These are phyloP conservation scores for Talaromyces liani DNA, from an alignment of 495 filamentous ascomycete species.

Conservation along the genomic window DNA sequence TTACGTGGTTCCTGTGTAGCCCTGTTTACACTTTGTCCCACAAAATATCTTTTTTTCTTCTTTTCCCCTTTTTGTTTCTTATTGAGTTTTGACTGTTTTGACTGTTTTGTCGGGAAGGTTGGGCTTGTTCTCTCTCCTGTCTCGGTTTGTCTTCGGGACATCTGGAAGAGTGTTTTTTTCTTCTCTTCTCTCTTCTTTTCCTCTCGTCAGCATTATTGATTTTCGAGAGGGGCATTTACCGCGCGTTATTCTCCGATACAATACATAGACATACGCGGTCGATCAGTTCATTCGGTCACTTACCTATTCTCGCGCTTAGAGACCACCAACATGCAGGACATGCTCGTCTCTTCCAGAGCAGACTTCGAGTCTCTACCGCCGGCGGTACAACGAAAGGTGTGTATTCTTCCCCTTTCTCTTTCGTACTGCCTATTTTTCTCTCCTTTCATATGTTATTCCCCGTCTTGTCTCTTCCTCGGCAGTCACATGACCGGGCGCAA, in stretches of 20 bases:
- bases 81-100: neutral
- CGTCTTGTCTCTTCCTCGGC: neutral
- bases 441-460: neutral
- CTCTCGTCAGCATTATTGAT: neutral
- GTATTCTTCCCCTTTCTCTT: neutral
- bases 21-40: neutral
- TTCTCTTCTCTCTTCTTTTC: neutral
- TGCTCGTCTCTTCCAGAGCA: conserved; percentile 13
- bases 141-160: too few species aligned
- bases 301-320: neutral
- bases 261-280: neutral
- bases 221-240: neutral
- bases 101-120: neutral
- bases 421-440: neutral
- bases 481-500: neutral
- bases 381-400: conserved; percentile 30
- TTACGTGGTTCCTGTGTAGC: neutral
- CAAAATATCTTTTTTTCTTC: neutral
- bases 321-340: conserved; percentile 7
- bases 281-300: neutral
- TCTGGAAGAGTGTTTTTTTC: neutral
- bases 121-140: neutral
- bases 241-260: neutral
- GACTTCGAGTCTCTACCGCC: conserved; percentile 30
- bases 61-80: neutral